A percentile compares a stretch with the other conserved stretches of the same genome.
Conservation (phyloP, 1,284 basidiomycete species). For the Polyporus tsugae region DNA sequence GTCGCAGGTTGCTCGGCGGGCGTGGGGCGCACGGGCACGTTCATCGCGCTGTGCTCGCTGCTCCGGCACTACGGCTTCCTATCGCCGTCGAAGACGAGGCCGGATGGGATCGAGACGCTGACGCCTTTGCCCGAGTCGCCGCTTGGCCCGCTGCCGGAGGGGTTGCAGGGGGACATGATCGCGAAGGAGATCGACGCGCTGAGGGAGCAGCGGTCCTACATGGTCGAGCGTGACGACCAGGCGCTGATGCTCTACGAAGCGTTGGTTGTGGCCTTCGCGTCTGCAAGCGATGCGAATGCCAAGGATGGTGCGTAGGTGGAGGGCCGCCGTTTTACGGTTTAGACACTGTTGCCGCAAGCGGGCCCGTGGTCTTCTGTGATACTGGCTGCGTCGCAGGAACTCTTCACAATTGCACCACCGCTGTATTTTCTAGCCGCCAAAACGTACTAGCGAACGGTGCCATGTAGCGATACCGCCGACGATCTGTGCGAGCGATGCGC, state of each 20-base stretch:
- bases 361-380: background rate
- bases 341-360: background rate
- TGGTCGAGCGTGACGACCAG: conserved; percentile 83
- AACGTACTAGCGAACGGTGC: background rate
- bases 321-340: background rate
- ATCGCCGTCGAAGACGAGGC: conserved; percentile 26
- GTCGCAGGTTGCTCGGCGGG: conserved; percentile 91
- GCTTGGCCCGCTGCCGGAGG: conserved; percentile 61
- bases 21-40: conserved; percentile 90
- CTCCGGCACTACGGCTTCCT: conserved; percentile 67
- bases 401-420: background rate
- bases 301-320: background rate
- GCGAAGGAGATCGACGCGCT: conserved; percentile 78
- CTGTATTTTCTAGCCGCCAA: background rate
- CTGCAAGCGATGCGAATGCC: background rate
- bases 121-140: conserved; percentile 53
- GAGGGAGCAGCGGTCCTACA: conserved; percentile 81
- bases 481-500: background rate
- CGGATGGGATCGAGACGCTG: conserved; percentile 14
- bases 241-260: conserved; percentile 71
- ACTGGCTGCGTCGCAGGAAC: background rate
- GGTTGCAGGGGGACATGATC: conserved; percentile 66
- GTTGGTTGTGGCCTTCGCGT: conserved; percentile 50
- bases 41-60: conserved; percentile 81
- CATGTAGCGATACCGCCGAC: background rate